phyloP scores from a whole-genome alignment of 768 basidiomycete genomes.

The Tylopilus cervinicoccineus region DNA sequence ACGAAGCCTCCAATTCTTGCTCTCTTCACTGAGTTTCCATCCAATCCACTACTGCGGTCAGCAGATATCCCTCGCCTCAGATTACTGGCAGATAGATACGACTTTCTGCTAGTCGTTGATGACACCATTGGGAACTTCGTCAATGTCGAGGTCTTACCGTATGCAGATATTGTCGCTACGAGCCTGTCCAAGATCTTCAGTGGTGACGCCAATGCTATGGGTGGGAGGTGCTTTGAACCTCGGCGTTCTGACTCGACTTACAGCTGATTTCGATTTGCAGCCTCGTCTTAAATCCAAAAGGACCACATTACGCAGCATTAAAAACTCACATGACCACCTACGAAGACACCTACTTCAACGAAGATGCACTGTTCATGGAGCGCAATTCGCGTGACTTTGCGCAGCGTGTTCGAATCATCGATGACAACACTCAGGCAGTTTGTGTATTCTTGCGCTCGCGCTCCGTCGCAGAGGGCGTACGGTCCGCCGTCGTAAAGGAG shows the following conservation, averaged over 20 bases:
- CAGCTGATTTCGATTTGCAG: constrained; percentile 38
- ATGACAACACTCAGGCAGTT: constrained; percentile 76
- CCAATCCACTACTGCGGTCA: constrained; percentile 89
- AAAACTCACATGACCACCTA: constrained; percentile 59
- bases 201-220: constrained; percentile 95
- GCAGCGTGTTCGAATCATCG: constrained; percentile 68
- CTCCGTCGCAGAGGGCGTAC: constrained; percentile 40
- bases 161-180: constrained; percentile 86
- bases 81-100: constrained; percentile 78
- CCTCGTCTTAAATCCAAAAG: constrained; percentile 80
- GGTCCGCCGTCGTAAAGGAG: constrained; percentile 58
- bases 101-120: constrained; percentile 86
- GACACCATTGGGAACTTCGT: constrained; percentile 94
- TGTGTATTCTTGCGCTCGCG: constrained; percentile 73
- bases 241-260: not conserved
- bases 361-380: constrained; percentile 96
- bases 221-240: constrained; percentile 69
- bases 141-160: constrained; percentile 86
- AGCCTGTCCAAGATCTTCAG: constrained; percentile 95
- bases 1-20: constrained; percentile 63
- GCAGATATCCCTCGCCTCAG: constrained; percentile 74
- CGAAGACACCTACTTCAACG: constrained; percentile 85
- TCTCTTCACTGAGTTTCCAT: constrained; percentile 92
- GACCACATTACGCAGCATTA: constrained; percentile 63
- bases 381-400: constrained; percentile 94